Evolutionary conservation across 2,329 filamentous ascomycete genomes (phyloP).

Genomic region (Pezicula neosporulosa): DNA sequence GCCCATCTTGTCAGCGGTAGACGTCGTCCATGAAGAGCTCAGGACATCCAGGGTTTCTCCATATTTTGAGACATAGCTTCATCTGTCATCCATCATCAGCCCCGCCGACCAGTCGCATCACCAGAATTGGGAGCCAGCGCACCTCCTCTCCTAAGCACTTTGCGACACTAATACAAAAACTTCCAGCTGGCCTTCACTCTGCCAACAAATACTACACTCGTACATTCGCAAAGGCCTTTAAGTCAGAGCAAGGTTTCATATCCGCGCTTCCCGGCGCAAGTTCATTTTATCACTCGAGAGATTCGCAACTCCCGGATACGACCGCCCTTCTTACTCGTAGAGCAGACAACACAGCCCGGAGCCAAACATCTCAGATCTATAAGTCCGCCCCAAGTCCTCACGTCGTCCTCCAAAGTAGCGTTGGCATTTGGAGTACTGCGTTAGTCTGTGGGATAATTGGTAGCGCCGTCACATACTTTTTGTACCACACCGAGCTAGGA

Average conservation of each 20-base stretch:
- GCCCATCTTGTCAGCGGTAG: background rate
- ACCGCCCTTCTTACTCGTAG: background rate
- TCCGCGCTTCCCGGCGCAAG: background rate
- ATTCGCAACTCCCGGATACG: background rate
- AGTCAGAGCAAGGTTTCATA: background rate
- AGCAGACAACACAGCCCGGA: background rate
- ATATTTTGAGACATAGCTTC: background rate
- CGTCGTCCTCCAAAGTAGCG: background rate
- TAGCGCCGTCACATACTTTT: background rate
- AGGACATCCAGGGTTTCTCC: background rate
- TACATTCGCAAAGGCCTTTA: background rate
- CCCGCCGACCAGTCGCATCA: background rate
- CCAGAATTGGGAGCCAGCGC: background rate
- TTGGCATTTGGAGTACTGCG: background rate
- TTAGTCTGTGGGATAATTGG: background rate
- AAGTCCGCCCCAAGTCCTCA: background rate
- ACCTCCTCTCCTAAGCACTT: background rate
- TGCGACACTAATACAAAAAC: background rate
- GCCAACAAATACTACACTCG: background rate
- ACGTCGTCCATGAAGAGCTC: background rate
- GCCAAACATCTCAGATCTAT: background rate
- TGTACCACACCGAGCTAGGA: background rate
- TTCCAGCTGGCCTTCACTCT: background rate
- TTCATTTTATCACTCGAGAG: background rate
- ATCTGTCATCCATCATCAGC: background rate